Evolutionary conservation across 179 eudicot genomes (phyloP), one percentile per base, ranked within the genome.

Genomic region (Camellia oleifera): DNA sequence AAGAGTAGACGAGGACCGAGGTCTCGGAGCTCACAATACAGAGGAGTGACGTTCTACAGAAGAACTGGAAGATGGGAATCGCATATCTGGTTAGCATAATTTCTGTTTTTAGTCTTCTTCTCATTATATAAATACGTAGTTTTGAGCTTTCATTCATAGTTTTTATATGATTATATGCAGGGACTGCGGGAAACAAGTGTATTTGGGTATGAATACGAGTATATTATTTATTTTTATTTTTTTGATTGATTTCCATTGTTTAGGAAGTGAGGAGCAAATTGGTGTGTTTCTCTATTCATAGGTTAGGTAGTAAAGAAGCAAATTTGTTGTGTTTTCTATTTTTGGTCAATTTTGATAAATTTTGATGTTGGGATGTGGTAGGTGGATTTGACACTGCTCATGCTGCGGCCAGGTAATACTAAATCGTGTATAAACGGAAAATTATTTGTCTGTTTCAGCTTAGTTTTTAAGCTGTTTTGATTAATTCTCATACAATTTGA

Each of bases 51-150:
- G 42, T 91, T 86, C 63, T 91, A 91, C 84, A 84, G 94, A 66
- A 81, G 94, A n/a, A 91, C 94, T 79, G 94, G 94, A 79, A 86
- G 94, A 63, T 91, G 94, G 94, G 94, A 91, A 66, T 91, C 94
- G 40, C 94, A 91, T 56, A 91, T 91, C 48, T 91, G 94, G 94
- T 82, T 45, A 56, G 77, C 48, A 1, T 40, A 40, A 11, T n/a
- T 56, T 18, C 40, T 20, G n/a, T 18, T 40, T 66, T 42, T 5
- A 45, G 11, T 72, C 4, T 62, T 65, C 45, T 63, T 71, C 58
- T 53, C 0, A 57, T 53, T 53, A 20, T 67, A 11, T 32, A 32
- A 32, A 32, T 56, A 26, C 40, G 8, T 58, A 23, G 58, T 45
- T 69, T 78, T 26, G 12, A 70, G 56, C 57, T 17, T 72, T 71